Conservation (phyloP, 2,329 filamentous ascomycete genomes). For the Aspergillus pseudonomiae region DNA sequence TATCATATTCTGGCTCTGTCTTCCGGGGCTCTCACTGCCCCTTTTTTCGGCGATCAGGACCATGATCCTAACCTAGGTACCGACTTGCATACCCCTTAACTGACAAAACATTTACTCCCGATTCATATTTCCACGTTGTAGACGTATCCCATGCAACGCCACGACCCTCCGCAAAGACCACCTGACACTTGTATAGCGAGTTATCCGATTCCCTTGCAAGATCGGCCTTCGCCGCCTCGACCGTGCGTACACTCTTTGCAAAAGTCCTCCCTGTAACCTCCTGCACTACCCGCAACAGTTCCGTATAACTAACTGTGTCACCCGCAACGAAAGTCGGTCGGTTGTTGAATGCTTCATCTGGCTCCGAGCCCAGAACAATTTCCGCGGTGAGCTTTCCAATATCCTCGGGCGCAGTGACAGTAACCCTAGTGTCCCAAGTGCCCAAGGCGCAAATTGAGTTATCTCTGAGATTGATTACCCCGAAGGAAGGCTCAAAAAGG, state of each 20-base stretch:
- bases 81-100: conserved; percentile 29
- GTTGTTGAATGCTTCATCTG: conserved; percentile 33
- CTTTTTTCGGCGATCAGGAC: neutral
- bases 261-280: conserved; percentile 47
- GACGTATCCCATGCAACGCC: conserved; percentile 63
- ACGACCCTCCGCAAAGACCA: conserved; percentile 60
- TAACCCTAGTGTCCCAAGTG: conserved; percentile 64
- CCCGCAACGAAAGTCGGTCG: conserved; percentile 63
- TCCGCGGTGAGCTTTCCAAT: conserved; percentile 65
- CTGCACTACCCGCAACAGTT: conserved; percentile 58
- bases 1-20: neutral
- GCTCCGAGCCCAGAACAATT: conserved; percentile 42
- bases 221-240: conserved; percentile 44
- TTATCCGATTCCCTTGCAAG: conserved; percentile 52
- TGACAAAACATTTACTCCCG: conserved; percentile 43
- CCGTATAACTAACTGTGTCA: conserved; percentile 62
- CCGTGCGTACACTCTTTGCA: conserved; percentile 43
- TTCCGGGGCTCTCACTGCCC: neutral
- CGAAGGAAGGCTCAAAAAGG: conserved; percentile 65
- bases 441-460: conserved; percentile 58
- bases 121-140: conserved; percentile 56
- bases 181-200: conserved; percentile 61
- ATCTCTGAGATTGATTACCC: conserved; percentile 57
- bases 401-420: conserved; percentile 64
- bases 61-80: conserved; percentile 3